Evolutionary conservation across 768 basidiomycete species (phyloP).

Genomic region (Amyloporia xantha): DNA sequence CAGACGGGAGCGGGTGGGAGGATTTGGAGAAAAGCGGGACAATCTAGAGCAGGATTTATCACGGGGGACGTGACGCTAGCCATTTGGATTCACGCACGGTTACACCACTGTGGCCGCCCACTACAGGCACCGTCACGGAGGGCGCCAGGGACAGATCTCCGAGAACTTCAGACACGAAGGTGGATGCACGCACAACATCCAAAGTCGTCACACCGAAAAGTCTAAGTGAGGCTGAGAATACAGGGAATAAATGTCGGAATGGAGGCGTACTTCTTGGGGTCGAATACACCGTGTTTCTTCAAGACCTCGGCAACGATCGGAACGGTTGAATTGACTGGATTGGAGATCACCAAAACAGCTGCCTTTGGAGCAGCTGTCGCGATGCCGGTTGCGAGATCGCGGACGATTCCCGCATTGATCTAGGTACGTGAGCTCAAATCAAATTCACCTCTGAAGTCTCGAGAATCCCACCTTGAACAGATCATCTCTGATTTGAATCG

Average conservation of each 20-base stretch:
- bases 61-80: too few relatives aligned
- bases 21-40: conserved; percentile 92
- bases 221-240: conserved; percentile 33
- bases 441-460: not conserved
- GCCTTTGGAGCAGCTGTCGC: conserved; percentile 83
- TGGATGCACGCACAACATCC: conserved; percentile 96
- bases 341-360: conserved; percentile 93
- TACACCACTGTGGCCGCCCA: conserved; percentile 92
- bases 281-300: conserved; percentile 87
- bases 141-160: conserved; percentile 56
- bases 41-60: too few relatives aligned
- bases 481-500: conserved; percentile 59
- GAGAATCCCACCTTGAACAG: conserved; percentile 73
- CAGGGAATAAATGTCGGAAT: not conserved
- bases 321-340: conserved; percentile 99
- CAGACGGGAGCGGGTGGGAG: conserved; percentile 65
- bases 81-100: too few relatives aligned
- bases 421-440: conserved; percentile 27
- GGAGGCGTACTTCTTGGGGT: conserved; percentile 72
- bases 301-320: conserved; percentile 94
- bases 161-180: conserved; percentile 81
- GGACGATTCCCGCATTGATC: conserved; percentile 98
- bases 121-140: conserved; percentile 75
- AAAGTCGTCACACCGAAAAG: conserved; percentile 97
- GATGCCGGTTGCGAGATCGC: conserved; percentile 86